Base-by-base conservation (phyloP, 352 stramenopile genomes). In the Pythium aquatile region DNA sequence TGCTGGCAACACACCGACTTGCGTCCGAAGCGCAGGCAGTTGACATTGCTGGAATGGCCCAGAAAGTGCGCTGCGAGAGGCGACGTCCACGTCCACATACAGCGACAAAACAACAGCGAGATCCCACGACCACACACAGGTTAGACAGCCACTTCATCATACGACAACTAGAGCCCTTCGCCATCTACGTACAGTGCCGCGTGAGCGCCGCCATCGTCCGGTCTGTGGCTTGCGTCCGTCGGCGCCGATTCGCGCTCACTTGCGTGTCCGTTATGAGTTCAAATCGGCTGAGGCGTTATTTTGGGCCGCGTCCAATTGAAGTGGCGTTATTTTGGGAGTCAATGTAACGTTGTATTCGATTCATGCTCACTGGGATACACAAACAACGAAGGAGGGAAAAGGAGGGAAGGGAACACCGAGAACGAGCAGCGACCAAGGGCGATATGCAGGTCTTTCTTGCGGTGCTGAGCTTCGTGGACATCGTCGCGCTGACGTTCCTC, bases 401-500 rank as follows among this genome's bases (percentile, higher is more conserved):
- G 20, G 20, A 24, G 20, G 20, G 20, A 24, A 49, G 42, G 42
- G 17, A 28, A 49, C 42, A 28, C 5, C 33, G 29, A 57, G 51
- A 35, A 29, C n/a, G 11, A 35, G 51, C 28, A 11, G 30, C 33
- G 26, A 55, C 30, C 20, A 9, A 35, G 32, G 32, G 32, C 32
- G 32, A 35, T 35, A 93, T 95, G 83, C 69, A 85, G 63, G 83
- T 95, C 42, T 58, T 93, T 35, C 61, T 91, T 17, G 86, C 84
- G 49, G 81, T 95, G 66, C 76, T 93, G 46, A 86, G 75, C 70
- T 95, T 95, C 73, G 72, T 91, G 44, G 78, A 90, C 70, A 93
- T 95, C 60, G 79, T 93, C 61, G 82, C 79, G 55, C 79, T 95
- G 57, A 95, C 86, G 44, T 95, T 95, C 66, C 76, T 93, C 32